These are phyloP conservation scores for Coemansia sp. DNA, from an alignment of 192 early-diverging fungal genomes.

Conservation along the genomic window DNA sequence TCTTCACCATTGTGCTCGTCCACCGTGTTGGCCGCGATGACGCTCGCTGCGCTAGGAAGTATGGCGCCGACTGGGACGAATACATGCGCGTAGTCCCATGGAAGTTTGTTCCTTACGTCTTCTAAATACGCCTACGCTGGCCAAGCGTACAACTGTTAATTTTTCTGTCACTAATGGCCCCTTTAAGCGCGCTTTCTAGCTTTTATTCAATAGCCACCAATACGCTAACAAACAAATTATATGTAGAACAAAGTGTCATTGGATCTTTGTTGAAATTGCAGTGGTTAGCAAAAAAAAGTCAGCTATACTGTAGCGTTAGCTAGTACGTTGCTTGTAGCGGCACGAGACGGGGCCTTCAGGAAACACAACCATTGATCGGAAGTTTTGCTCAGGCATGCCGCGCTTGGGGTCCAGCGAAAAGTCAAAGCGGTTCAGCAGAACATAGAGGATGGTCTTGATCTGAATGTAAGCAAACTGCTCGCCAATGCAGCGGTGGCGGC, in stretches of 20 bases:
- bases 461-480: slow-evolving; percentile 95
- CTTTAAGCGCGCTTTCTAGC: background rate
- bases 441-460: slow-evolving; percentile 88
- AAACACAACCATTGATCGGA: slow-evolving; percentile 87
- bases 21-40: slow-evolving; percentile 90
- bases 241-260: background rate
- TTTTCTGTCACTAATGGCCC: background rate
- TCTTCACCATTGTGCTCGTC: slow-evolving; percentile 86
- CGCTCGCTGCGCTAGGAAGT: slow-evolving; percentile 84
- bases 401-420: slow-evolving; percentile 62
- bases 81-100: slow-evolving; percentile 82
- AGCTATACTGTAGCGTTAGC: background rate
- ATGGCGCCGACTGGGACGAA: slow-evolving; percentile 90
- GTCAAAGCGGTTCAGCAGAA: slow-evolving; percentile 76
- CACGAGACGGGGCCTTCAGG: slow-evolving; percentile 65
- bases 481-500: slow-evolving; percentile 98
- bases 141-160: slow-evolving; percentile 1
- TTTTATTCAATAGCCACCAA: background rate
- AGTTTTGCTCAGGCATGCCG: slow-evolving; percentile 81
- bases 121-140: slow-evolving; percentile 30
- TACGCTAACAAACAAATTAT: background rate
- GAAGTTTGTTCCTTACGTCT: slow-evolving; percentile 81
- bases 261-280: background rate
- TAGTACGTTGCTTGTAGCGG: slow-evolving; percentile 46
- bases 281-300: background rate